phyloP scores from a whole-genome alignment of 805 yeast genomes.

The Candida broadrunensis region DNA sequence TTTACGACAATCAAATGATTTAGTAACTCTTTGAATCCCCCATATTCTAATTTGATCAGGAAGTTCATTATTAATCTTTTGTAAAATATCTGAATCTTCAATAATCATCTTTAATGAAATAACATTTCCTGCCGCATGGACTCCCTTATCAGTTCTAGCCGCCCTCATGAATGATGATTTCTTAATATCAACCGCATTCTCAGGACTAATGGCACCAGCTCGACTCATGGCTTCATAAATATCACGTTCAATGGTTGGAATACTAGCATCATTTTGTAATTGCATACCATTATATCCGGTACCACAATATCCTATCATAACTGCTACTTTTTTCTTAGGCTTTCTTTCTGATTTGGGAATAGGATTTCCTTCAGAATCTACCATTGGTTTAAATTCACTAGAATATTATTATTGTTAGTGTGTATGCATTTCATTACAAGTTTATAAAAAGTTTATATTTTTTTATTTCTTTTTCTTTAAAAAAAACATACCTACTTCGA shows the following conservation, averaged over 20 bases:
- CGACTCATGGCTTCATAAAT: constrained; percentile 76
- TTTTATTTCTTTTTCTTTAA: constrained; percentile 2
- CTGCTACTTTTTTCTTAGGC: constrained; percentile 89
- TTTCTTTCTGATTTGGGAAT: constrained; percentile 56
- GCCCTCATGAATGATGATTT: constrained; percentile 86
- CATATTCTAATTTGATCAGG: constrained; percentile 90
- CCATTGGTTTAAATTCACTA: constrained; percentile 37
- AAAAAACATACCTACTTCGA: constrained; percentile 57
- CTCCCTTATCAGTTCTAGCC: constrained; percentile 92
- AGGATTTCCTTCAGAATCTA: constrained; percentile 65
- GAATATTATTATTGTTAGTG: constrained; percentile 1
- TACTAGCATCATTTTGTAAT: constrained; percentile 71
- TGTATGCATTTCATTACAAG: too few relatives aligned
- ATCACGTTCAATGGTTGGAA: constrained; percentile 87
- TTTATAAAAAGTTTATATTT: too few relatives aligned
- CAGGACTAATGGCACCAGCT: constrained; percentile 86
- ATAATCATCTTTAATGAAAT: constrained; percentile 79
- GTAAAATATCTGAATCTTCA: constrained; percentile 73
- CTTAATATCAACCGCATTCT: constrained; percentile 83
- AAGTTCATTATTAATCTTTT: constrained; percentile 67
- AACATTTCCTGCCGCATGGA: constrained; percentile 95
- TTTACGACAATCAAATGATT: constrained; percentile 90
- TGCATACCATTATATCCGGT: constrained; percentile 98
- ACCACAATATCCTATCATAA: constrained; percentile 91
- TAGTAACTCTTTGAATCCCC: constrained; percentile 88